phyloP scores from a whole-genome alignment of 352 stramenopile genomes.

The Phytopythium montanum region DNA sequence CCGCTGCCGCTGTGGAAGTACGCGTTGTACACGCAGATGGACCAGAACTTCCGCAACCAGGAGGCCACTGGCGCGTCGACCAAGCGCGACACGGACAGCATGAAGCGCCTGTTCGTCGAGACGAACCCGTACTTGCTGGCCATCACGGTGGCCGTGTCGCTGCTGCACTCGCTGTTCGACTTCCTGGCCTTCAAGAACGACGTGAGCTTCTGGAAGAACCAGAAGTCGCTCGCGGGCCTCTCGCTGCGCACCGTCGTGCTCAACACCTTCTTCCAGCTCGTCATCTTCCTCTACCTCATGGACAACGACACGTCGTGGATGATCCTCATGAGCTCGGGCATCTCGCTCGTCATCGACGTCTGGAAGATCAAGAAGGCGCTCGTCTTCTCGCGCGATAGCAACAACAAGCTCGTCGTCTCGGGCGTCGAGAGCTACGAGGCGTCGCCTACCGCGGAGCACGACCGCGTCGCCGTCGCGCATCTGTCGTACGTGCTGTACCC shows the following conservation, averaged over 20 bases:
- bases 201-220: slow-evolving; percentile 98
- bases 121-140: slow-evolving; percentile 96
- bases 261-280: slow-evolving; percentile 96
- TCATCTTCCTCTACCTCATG: slow-evolving; percentile 98
- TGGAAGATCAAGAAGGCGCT: slow-evolving; percentile 95
- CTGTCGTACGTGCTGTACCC: slow-evolving; percentile 84
- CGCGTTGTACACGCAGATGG: slow-evolving; percentile 92
- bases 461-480: slow-evolving; percentile 81
- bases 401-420: slow-evolving; percentile 81
- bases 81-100: slow-evolving; percentile 88
- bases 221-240: slow-evolving; percentile 96
- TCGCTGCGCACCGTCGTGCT: slow-evolving; percentile 93
- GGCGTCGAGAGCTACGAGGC: slow-evolving; percentile 82
- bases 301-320: slow-evolving; percentile 97
- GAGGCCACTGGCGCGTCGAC: slow-evolving; percentile 89
- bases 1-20: slow-evolving; percentile 89
- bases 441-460: slow-evolving; percentile 78
- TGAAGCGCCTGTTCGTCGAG: slow-evolving; percentile 96
- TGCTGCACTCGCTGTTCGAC: slow-evolving; percentile 98
- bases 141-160: slow-evolving; percentile 93
- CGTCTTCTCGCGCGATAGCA: slow-evolving; percentile 70
- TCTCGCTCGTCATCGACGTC: slow-evolving; percentile 84
- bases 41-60: slow-evolving; percentile 91
- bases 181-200: slow-evolving; percentile 99
- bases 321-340: slow-evolving; percentile 87